Evolutionary conservation across 352 stramenopile genomes (phyloP).

Genomic region (Phytophthora fragariae): DNA sequence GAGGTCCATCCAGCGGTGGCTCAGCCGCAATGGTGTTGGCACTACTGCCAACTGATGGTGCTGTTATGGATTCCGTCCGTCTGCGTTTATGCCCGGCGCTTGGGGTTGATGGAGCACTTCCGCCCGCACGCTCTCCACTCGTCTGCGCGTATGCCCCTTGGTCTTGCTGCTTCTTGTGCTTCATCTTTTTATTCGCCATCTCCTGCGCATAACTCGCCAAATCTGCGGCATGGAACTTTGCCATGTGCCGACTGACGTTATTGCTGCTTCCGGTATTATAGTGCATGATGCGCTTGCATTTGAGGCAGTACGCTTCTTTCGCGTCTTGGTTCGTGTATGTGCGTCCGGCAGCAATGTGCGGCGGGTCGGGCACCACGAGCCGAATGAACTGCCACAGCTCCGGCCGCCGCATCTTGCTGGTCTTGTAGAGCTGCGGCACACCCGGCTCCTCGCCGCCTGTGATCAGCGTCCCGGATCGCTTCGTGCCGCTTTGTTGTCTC

Average conservation of each 20-base stretch:
- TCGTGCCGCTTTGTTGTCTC: background rate
- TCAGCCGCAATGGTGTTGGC: background rate
- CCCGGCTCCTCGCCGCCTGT: constrained; percentile 23
- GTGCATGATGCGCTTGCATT: constrained; percentile 66
- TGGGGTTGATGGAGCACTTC: constrained; percentile 3
- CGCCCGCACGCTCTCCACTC: background rate
- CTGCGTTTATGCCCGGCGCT: constrained; percentile 33
- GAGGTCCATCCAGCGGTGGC: constrained; percentile 11
- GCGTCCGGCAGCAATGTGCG: constrained; percentile 43
- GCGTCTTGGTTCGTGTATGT: constrained; percentile 67
- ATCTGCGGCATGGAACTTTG: constrained; percentile 55
- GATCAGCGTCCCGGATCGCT: constrained; percentile 10
- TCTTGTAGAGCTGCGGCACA: constrained; percentile 57
- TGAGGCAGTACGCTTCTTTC: constrained; percentile 61
- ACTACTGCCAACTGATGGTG: constrained; percentile 2
- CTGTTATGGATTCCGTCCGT: constrained; percentile 12
- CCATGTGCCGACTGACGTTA: constrained; percentile 65
- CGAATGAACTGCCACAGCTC: constrained; percentile 68
- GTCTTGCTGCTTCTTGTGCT: constrained; percentile 34
- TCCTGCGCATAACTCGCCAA: constrained; percentile 53
- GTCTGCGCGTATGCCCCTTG: constrained; percentile 5
- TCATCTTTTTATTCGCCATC: constrained; percentile 44
- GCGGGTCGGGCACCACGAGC: constrained; percentile 56
- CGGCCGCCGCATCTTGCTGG: constrained; percentile 64
- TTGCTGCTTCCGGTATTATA: constrained; percentile 68